Evolutionary conservation across 2,329 filamentous ascomycete genomes (phyloP), one percentile per base, ranked within the genome.

Genomic region (Coccinonectria pachysandricola): DNA sequence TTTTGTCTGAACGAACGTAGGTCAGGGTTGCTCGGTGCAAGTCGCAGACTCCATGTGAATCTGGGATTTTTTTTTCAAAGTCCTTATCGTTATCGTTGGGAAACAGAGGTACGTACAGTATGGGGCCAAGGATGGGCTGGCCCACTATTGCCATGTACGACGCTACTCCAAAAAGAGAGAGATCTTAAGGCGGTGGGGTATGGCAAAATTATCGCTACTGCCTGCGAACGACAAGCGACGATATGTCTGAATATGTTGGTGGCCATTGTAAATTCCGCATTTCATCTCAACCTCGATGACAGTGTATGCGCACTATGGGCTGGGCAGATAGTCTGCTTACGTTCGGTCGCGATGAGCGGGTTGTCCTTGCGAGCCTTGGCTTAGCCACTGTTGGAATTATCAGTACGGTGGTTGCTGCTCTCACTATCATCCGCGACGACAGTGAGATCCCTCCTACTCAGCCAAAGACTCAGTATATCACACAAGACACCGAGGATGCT

Each of bases 401-500:
- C 30, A 59, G 64, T 32, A 60, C 64, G 27, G 71, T 83, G 52
- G 64, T 66, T 36, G 52, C 63, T 19, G 62, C 71, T 28, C 70
- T 87, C 22, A 59, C 60, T 31, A 56, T 67, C 28, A 71, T 78
- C 39, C 68, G 75, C 38, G 63, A 74, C 41, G 64, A 76, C 27
- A 78, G 78, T 37, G 68, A 76, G 51, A 71, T 91, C 45, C 73
- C 72, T 33, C 68, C 72, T 18, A 48, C 61, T 19, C 70, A 75
- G 33, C 74, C 74, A 18, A 77, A 79, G 48, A 71, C 79, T 26
- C 71, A 78, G 40, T 81, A 82, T 49, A 80, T 84, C 37, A 80
- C 75, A 9, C 76, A 85, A 49, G 74, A 79, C 13, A 82, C 78
- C 3, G 79, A 86, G 45, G 79, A 85, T 46, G 70, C 78, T 3